phyloP scores from a whole-genome alignment of 2,329 filamentous ascomycete genomes.

The Didymella pomorum region DNA sequence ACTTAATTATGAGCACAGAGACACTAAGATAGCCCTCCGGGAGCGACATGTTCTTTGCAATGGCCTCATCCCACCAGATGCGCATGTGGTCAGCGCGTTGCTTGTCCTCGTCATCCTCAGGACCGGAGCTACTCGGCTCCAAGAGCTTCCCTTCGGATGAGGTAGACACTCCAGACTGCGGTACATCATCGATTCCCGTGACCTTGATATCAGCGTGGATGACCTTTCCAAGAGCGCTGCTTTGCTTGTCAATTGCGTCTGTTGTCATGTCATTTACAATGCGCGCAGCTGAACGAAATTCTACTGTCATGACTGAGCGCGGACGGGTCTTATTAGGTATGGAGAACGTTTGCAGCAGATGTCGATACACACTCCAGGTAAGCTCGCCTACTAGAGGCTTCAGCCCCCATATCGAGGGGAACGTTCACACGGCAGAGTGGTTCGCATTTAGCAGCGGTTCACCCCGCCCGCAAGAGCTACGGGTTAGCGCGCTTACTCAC shows the following conservation, averaged over 20 bases:
- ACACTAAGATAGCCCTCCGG: conserved; percentile 47
- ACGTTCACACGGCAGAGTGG: conserved; percentile 10
- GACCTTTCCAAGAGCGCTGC: conserved; percentile 6
- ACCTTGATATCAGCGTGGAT: conserved; percentile 22
- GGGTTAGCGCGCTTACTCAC: conserved; percentile 1
- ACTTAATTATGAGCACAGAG: conserved; percentile 49
- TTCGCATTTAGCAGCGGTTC: conserved; percentile 20
- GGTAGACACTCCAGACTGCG: conserved; percentile 20
- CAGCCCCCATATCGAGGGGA: conserved; percentile 38
- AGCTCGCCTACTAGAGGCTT: conserved; percentile 7
- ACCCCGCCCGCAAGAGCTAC: conserved; percentile 16
- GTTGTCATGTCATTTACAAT: no score
- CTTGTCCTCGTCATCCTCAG: conserved; percentile 28
- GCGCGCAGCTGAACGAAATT: conserved; percentile 12
- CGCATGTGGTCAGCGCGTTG: conserved; percentile 39
- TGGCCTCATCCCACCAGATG: conserved; percentile 46
- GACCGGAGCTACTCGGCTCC: not conserved
- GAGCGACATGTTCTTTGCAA: conserved; percentile 41
- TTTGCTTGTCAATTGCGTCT: conserved; percentile 19
- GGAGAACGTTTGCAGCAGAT: conserved; percentile 25
- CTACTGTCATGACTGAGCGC: no score
- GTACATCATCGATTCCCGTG: no score
- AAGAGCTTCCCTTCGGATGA: conserved; percentile 28
- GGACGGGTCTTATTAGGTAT: no score
- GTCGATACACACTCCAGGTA: conserved; percentile 20